phyloP scores from a whole-genome alignment of 78 protist genomes.

The Protostelium mycophagum region DNA sequence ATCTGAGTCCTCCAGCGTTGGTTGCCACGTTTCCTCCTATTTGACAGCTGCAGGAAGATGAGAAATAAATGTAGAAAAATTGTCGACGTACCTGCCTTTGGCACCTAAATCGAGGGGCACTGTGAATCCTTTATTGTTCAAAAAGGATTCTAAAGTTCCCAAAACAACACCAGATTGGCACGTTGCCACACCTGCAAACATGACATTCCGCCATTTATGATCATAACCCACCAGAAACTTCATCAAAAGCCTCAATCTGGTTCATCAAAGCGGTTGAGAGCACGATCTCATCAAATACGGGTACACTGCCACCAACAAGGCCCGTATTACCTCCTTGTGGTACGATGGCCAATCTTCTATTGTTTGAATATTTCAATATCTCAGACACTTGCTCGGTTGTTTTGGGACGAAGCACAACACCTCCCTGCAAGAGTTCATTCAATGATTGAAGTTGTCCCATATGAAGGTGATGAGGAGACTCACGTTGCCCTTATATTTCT shows the following conservation, averaged over 20 bases:
- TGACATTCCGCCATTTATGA: neutral
- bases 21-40: conserved; percentile 95
- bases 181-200: conserved; percentile 26
- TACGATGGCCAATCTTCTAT: conserved; percentile 72
- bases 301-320: conserved; percentile 84
- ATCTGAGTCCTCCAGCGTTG: conserved; percentile 94
- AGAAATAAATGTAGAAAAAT: neutral
- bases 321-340: conserved; percentile 98
- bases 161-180: conserved; percentile 85
- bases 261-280: conserved; percentile 66
- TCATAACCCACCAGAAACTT: conserved; percentile 24
- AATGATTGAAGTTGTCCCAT: neutral
- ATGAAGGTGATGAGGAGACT: neutral
- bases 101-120: conserved; percentile 95
- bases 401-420: conserved; percentile 47
- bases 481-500: conserved; percentile 30
- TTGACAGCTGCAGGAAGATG: conserved; percentile 64
- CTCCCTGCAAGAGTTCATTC: no score
- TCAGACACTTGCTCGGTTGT: conserved; percentile 69
- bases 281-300: conserved; percentile 87
- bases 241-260: conserved; percentile 28
- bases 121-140: conserved; percentile 53
- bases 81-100: conserved; percentile 66
- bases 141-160: conserved; percentile 45
- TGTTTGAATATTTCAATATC: conserved; percentile 57